Evolutionary conservation across 768 basidiomycete genomes (phyloP).

Genomic region (Rickenella mellea): DNA sequence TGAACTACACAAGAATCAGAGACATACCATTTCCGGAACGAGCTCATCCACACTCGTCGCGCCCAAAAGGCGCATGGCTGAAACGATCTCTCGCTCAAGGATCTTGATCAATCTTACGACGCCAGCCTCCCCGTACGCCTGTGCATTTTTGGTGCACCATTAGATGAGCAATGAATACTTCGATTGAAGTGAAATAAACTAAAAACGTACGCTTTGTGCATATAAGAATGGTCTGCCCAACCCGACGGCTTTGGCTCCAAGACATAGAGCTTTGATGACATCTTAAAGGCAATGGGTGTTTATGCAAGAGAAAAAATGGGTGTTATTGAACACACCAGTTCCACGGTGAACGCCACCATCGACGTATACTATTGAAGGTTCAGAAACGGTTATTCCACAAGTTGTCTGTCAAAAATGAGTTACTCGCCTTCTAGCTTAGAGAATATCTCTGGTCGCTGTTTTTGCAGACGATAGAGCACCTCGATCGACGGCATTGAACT

Average conservation of each 20-base stretch:
- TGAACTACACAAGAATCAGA: neutral
- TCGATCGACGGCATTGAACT: constrained; percentile 74
- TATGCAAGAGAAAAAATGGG: neutral
- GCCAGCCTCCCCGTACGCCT: constrained; percentile 72
- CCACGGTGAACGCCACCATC: constrained; percentile 80
- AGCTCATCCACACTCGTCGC: constrained; percentile 56
- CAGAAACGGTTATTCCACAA: constrained; percentile 3
- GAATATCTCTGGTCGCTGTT: constrained; percentile 68
- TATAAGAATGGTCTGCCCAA: constrained; percentile 82
- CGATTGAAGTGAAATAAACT: no score
- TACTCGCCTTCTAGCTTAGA: constrained; percentile 54
- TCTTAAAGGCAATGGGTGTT: constrained; percentile 29
- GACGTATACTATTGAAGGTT: constrained; percentile 53
- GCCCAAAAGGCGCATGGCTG: constrained; percentile 70
- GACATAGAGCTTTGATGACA: constrained; percentile 81
- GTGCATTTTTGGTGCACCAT: constrained; percentile 1
- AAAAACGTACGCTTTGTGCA: constrained; percentile 61
- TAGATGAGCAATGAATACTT: neutral
- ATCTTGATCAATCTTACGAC: constrained; percentile 59
- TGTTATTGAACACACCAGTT: constrained; percentile 39
- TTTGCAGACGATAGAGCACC: constrained; percentile 63
- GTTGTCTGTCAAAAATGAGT: neutral
- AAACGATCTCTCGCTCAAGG: constrained; percentile 67
- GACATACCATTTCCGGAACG: constrained; percentile 62
- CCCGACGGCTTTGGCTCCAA: constrained; percentile 83